Evolutionary conservation across 2,329 filamentous ascomycete genomes (phyloP).

Genomic region (Aspergillus quadrilineatus): DNA sequence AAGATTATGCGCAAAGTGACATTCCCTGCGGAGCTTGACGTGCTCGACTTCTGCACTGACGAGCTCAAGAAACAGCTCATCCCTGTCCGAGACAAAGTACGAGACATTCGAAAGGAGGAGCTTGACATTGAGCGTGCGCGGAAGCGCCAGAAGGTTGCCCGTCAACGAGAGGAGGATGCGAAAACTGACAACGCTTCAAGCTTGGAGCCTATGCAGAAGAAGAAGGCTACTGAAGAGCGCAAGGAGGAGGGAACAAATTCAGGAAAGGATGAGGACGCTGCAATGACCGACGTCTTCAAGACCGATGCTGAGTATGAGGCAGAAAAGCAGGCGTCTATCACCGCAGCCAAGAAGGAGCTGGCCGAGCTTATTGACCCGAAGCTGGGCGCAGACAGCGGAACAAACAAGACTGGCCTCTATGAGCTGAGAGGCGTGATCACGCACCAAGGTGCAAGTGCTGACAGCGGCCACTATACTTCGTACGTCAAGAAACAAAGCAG

Average conservation of each 20-base stretch:
- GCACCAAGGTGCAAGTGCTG: constrained; percentile 92
- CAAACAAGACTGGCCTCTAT: constrained; percentile 92
- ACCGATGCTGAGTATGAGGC: constrained; percentile 90
- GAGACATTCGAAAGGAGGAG: constrained; percentile 92
- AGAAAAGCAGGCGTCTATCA: constrained; percentile 72
- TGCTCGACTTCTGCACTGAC: constrained; percentile 93
- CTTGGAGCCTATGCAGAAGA: constrained; percentile 48
- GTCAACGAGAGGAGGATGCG: constrained; percentile 55
- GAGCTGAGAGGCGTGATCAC: constrained; percentile 92
- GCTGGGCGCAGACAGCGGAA: constrained; percentile 72
- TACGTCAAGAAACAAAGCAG: constrained; percentile 93
- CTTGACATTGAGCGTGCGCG: constrained; percentile 86
- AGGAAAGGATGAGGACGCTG: constrained; percentile 65
- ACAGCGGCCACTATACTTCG: constrained; percentile 96
- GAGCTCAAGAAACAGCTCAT: constrained; percentile 78
- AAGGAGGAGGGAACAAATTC: constrained; percentile 49
- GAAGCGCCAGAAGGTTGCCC: constrained; percentile 80
- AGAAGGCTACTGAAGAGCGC: constrained; percentile 51
- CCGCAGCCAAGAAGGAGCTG: constrained; percentile 84
- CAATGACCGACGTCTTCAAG: constrained; percentile 77
- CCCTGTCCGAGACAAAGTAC: constrained; percentile 93
- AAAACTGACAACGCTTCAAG: constrained; percentile 36
- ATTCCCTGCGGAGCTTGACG: constrained; percentile 89
- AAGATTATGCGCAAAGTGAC: constrained; percentile 99
- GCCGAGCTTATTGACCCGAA: constrained; percentile 72